phyloP scores from a whole-genome alignment of 345 rosid genomes.

The Draba incana region DNA sequence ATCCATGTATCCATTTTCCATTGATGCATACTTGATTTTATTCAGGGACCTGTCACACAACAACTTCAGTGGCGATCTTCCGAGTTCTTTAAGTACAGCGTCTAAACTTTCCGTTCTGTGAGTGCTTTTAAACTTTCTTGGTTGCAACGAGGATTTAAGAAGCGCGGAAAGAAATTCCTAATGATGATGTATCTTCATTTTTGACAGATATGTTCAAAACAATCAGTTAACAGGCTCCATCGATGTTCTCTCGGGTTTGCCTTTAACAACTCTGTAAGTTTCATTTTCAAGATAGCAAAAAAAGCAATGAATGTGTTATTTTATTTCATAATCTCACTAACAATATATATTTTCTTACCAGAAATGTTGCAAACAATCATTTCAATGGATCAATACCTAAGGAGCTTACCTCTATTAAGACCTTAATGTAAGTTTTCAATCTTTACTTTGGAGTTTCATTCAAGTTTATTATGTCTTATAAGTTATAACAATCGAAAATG shows the following conservation, averaged over 20 bases:
- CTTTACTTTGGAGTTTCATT: not conserved
- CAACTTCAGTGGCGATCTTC: constrained; percentile 91
- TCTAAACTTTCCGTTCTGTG: constrained; percentile 77
- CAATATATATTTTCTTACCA: constrained; percentile 44
- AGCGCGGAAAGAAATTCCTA: not conserved
- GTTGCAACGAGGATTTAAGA: not conserved
- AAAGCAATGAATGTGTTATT: not conserved
- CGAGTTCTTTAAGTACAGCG: constrained; percentile 68
- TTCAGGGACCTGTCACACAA: constrained; percentile 93
- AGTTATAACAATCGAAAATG: constrained; percentile 31
- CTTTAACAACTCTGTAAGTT: constrained; percentile 85
- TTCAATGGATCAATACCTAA: constrained; percentile 91
- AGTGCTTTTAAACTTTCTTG: constrained; percentile 46
- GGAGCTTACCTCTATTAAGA: constrained; percentile 67
- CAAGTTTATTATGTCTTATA: not conserved
- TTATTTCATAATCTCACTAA: constrained; percentile 12
- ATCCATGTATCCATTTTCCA: not conserved
- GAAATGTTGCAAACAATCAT: constrained; percentile 90
- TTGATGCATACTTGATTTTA: constrained; percentile 7
- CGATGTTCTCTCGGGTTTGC: constrained; percentile 60
- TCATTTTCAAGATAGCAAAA: not conserved
- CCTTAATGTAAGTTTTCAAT: constrained; percentile 65
- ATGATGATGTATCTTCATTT: constrained; percentile 37
- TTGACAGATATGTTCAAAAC: constrained; percentile 82
- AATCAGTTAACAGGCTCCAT: constrained; percentile 88